A percentile compares a stretch with the other conserved stretches of the same genome.
Conservation (phyloP, 371 early-diverging fungal species). For the Apophysomyces variabilis region DNA sequence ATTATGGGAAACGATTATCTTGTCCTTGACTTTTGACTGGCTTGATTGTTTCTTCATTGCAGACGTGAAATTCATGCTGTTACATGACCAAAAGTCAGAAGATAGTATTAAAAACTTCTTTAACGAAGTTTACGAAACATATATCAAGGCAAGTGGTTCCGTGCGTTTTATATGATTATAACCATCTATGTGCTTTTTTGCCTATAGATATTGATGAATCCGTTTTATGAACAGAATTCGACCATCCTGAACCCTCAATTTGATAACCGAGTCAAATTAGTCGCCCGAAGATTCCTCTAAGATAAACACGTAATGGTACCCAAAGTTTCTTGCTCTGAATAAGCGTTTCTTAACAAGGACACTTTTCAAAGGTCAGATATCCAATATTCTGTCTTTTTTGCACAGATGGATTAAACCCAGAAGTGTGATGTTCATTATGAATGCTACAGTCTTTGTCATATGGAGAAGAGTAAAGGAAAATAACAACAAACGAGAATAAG, state of each 20-base stretch:
- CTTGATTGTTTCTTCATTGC: slow-evolving; percentile 5
- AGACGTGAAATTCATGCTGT: slow-evolving; percentile 88
- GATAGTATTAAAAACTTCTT: slow-evolving; percentile 93
- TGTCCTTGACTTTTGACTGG: background rate
- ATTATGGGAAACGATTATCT: too few relatives aligned
- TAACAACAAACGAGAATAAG: too few relatives aligned
- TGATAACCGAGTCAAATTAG: slow-evolving; percentile 76
- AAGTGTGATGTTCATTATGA: too few relatives aligned
- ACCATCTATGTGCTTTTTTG: background rate
- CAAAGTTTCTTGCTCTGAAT: too few relatives aligned
- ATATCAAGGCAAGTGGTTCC: slow-evolving; percentile 73
- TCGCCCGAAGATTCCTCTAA: slow-evolving; percentile 82
- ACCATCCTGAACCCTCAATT: slow-evolving; percentile 83
- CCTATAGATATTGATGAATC: slow-evolving; percentile 79
- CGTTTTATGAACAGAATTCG: slow-evolving; percentile 86
- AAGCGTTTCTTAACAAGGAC: too few relatives aligned
- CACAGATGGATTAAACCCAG: too few relatives aligned
- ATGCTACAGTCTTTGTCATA: too few relatives aligned
- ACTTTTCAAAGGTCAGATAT: too few relatives aligned
- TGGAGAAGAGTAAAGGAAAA: too few relatives aligned
- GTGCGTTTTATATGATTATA: background rate
- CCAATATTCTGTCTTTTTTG: too few relatives aligned
- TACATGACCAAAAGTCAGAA: slow-evolving; percentile 87
- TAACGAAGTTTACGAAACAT: slow-evolving; percentile 88
- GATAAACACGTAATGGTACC: background rate